A percentile compares a stretch with the other conserved stretches of the same genome.
Evolutionary conservation across 306 rosid species (phyloP).

Genomic region (Prunus armeniaca): DNA sequence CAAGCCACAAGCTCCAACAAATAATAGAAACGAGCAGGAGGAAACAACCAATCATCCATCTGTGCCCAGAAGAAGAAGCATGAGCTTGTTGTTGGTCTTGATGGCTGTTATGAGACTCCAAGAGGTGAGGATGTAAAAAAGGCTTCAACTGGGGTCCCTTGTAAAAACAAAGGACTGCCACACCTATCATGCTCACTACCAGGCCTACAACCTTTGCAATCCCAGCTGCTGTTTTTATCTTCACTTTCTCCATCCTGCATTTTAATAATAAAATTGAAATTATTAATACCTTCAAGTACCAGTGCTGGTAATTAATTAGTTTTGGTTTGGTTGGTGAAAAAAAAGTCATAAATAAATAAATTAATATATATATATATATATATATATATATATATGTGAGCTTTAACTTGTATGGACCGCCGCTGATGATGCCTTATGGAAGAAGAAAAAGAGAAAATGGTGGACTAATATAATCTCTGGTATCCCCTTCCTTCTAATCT

Average conservation of each 20-base stretch:
- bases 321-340: no score
- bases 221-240: constrained; percentile 41
- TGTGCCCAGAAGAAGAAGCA: constrained; percentile 17
- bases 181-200: constrained; percentile 48
- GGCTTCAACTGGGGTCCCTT: constrained; percentile 47
- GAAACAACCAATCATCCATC: constrained; percentile 57
- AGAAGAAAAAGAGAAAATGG: no score
- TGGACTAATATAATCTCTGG: no score
- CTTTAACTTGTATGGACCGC: no score
- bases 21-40: constrained; percentile 32
- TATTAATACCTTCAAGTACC: no score
- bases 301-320: no score
- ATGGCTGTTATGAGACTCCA: constrained; percentile 12
- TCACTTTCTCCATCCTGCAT: constrained; percentile 56
- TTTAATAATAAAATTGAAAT: no score
- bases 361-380: no score
- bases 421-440: no score
- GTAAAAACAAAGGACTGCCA: constrained; percentile 51
- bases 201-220: constrained; percentile 51
- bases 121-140: constrained; percentile 12
- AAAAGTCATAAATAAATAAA: not conserved
- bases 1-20: constrained; percentile 53
- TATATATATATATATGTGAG: no score
- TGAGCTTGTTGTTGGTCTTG: constrained; percentile 28
- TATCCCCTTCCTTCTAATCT: no score